Evolutionary conservation across 805 yeast species (phyloP).

Genomic region (Yamadazyma phyllophila): DNA sequence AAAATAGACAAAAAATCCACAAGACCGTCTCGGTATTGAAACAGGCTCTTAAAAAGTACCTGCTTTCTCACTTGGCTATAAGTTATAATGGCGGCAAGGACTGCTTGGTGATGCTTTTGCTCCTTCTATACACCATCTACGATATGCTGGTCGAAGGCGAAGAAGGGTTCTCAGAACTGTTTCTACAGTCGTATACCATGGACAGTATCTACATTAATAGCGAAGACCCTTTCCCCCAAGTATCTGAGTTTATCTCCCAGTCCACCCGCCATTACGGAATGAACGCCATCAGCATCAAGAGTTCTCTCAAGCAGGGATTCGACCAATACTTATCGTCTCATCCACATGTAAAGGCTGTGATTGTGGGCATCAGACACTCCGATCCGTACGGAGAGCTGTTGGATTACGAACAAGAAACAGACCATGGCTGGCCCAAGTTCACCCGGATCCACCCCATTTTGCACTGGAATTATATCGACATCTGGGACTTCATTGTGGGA

Average conservation of each 20-base stretch:
- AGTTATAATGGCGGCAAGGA: conserved; percentile 97
- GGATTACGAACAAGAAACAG: conserved; percentile 67
- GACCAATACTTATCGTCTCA: conserved; percentile 52
- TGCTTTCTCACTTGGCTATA: conserved; percentile 58
- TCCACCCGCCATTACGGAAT: conserved; percentile 58
- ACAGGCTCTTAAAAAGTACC: conserved; percentile 24
- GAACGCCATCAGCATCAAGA: conserved; percentile 42
- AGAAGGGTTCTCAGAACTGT: not conserved
- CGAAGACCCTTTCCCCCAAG: conserved; percentile 68
- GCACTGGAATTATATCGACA: conserved; percentile 79
- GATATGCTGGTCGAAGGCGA: conserved; percentile 15
- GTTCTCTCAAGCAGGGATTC: conserved; percentile 67
- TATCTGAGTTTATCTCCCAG: conserved; percentile 59
- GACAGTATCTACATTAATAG: conserved; percentile 74
- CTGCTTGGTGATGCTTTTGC: conserved; percentile 81
- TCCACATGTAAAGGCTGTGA: conserved; percentile 62
- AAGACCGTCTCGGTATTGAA: conserved; percentile 28
- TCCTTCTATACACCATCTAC: conserved; percentile 60
- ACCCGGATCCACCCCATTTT: conserved; percentile 82
- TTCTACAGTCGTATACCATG: conserved; percentile 35
- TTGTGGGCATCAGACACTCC: conserved; percentile 83
- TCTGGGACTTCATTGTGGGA: conserved; percentile 78
- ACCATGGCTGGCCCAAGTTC: conserved; percentile 89
- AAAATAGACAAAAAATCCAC: conserved; percentile 26
- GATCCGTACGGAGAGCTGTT: conserved; percentile 79